Evolutionary conservation across 768 basidiomycete species (phyloP), one percentile per base, ranked within the genome.

Genomic region (Termitomyces sp.): DNA sequence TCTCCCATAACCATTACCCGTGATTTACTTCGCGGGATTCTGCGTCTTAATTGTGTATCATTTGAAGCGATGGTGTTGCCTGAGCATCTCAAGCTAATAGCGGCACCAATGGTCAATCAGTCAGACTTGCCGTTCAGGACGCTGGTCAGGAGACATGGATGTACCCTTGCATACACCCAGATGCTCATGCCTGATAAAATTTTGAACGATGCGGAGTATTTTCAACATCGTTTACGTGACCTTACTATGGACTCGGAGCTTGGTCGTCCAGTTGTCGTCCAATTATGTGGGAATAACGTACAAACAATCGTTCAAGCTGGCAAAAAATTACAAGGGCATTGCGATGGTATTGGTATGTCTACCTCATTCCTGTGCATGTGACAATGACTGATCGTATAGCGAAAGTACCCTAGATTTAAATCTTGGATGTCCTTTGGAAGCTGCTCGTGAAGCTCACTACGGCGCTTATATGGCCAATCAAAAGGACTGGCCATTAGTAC

Each of bases 81-180:
- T 15, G 61, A 58, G 11, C 24, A 76, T 58, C 65, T 81, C 31
- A 70, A 70, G 24, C 76, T 71, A 58, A 79, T 89, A 55, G 78
- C 86, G 7, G 88, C 89, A 7, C 89, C 88, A 3, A 91, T 91
- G 89, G 81, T 92, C 58, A 85, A 88, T 59, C 89, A 91, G 67
- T 89, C 88, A 30, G 90, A 93, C 63, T 77, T 87, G 0, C 87
- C 90, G 1, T 92, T 91, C 65, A 79, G 90, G 36, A 62, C 81
- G 13, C 78, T 91, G 54, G 81, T 81, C 3, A 78, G 81, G 56
- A 75, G 73, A 59, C 79, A 91, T 69, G 85, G 86, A 20, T 81
- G 87, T 30, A 89, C 88, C 1, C 67, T 85, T 63, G 75, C 83
- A 16, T 91, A 88, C 71, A 88, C 90, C 3, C 89, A 92, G 67